phyloP scores from a whole-genome alignment of 1,284 basidiomycete genomes.

The Sanghuangporus sanghuang region DNA sequence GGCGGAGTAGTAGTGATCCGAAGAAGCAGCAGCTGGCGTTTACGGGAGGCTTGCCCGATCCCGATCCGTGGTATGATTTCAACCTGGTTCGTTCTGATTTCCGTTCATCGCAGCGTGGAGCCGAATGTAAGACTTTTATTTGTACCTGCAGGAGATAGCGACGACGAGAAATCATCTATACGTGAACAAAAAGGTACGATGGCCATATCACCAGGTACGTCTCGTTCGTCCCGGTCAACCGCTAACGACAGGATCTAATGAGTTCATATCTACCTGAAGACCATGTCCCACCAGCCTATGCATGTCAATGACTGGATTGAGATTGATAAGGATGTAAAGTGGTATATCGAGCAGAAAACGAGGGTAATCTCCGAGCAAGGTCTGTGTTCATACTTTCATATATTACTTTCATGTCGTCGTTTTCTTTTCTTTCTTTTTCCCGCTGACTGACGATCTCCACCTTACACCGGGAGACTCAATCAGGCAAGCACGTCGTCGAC shows the following conservation, averaged over 20 bases:
- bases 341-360: conserved; percentile 35
- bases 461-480: background rate
- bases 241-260: background rate
- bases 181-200: conserved; percentile 32
- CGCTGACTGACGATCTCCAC: background rate
- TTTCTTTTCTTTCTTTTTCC: background rate
- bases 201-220: conserved; percentile 32
- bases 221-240: background rate
- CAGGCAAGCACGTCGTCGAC: conserved; percentile 33
- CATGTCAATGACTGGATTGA: conserved; percentile 39
- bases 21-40: background rate
- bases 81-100: conserved; percentile 19
- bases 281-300: conserved; percentile 38
- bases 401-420: background rate
- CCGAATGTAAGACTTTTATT: conserved; percentile 22
- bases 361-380: conserved; percentile 32
- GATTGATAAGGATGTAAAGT: conserved; percentile 34
- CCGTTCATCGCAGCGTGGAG: background rate
- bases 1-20: background rate
- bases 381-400: conserved; percentile 1
- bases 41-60: conserved; percentile 22
- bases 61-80: conserved; percentile 27
- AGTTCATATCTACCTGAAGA: conserved; percentile 19
- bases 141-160: conserved; percentile 21
- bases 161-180: conserved; percentile 32